Evolutionary conservation across 2,329 filamentous ascomycete species (phyloP), one percentile per base, ranked within the genome.

Genomic region (Phialophora macrospora): DNA sequence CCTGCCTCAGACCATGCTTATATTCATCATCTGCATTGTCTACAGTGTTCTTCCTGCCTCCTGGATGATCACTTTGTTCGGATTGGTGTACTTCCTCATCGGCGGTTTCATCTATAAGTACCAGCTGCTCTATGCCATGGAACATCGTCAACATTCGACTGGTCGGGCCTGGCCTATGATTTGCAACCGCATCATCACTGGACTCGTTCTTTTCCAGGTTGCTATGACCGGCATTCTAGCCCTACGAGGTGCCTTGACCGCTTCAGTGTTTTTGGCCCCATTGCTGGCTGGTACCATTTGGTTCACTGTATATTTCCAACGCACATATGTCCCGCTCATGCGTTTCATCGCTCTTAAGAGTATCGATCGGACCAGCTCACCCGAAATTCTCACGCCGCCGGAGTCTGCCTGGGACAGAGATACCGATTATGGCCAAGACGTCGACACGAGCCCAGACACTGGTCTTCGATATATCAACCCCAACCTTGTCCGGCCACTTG

Each of bases 91-190:
- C 77, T 96, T 96, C 73, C 60, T 63, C 22, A 85, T 96, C 14
- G 93, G 93, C 22, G 90, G 92, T 76, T 94, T 94, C 75, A 91
- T 92, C 34, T 96, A 96, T 85, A 97, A 97, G 77, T 99, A 99
- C 79, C 96, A 99, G 80, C 83, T 99, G 4, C 84, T 99, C 4
- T 99, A 99, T 77, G 93, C 95, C 34, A 99, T 99, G 95, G 93
- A 98, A 73, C 94, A 98, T 76, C 91, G 92, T 55, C 92, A 96
- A 74, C 93, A 97, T 75, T 92, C 93, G 17, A 98, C 94, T 0
- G 96, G 96, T 22, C 88, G 90, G 67, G 93, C 93, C 4, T 99
- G 95, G 95, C 90, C 91, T 56, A 96, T 99, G 85, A 97, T 99
- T 68, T 97, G 93, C 79, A 92, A 95, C 74, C 91, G 95, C 41